A percentile compares a stretch with the other conserved stretches of the same genome.
phyloP scores from a whole-genome alignment of 345 rosid genomes.

The Balakata baccata region DNA sequence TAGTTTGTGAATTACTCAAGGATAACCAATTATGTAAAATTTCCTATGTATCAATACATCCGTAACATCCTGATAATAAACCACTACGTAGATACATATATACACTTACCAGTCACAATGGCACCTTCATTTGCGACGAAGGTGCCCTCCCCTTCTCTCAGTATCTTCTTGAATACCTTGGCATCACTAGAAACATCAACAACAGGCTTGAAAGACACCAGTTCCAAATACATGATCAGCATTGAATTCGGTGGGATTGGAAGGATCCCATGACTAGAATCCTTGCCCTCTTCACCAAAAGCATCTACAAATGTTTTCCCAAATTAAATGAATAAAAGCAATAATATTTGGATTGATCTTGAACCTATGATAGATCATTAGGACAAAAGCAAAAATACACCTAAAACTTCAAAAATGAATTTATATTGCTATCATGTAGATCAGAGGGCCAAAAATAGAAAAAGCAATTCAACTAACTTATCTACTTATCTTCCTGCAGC shows the following conservation, averaged over 20 bases:
- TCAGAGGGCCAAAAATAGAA: not conserved
- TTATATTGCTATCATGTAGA: not conserved
- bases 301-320: slow-evolving; percentile 41
- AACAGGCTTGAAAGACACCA: slow-evolving; percentile 55
- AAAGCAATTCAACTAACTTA: not conserved
- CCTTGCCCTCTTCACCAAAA: slow-evolving; percentile 42
- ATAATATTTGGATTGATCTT: not conserved
- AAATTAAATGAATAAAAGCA: not conserved
- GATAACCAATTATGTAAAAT: not conserved
- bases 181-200: slow-evolving; percentile 52
- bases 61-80: not conserved
- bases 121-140: slow-evolving; percentile 54
- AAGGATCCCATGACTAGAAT: slow-evolving; percentile 16
- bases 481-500: slow-evolving; percentile 7
- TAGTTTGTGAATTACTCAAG: not conserved
- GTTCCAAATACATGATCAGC: slow-evolving; percentile 42
- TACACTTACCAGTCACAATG: slow-evolving; percentile 45
- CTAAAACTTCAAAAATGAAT: not conserved
- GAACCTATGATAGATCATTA: not conserved
- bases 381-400: not conserved
- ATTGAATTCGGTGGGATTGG: slow-evolving; percentile 41
- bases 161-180: slow-evolving; percentile 55
- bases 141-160: slow-evolving; percentile 53
- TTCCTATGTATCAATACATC: not conserved
- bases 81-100: not conserved